A percentile compares a stretch with the other conserved stretches of the same genome.
Conservation (phyloP, 2,329 filamentous ascomycete genomes). For the Calycina marina region DNA sequence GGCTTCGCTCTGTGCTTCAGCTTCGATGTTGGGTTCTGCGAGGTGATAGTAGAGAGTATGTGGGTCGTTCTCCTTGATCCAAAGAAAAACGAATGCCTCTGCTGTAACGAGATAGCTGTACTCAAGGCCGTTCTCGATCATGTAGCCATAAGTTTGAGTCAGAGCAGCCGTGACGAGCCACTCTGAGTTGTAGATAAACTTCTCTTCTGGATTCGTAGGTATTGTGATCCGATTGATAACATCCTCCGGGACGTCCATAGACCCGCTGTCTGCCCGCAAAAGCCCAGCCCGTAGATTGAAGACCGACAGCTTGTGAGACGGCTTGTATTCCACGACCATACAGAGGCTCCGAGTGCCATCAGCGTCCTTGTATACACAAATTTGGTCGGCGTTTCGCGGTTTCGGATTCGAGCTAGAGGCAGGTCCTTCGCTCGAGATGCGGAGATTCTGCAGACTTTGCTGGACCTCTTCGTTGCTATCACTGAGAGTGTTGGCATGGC, state of each 20-base stretch:
- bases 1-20: slow-evolving; percentile 7
- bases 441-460: slow-evolving; percentile 12
- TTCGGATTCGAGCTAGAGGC: slow-evolving; percentile 9
- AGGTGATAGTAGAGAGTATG: slow-evolving; percentile 12
- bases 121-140: slow-evolving; percentile 28
- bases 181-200: slow-evolving; percentile 24
- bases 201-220: slow-evolving; percentile 20
- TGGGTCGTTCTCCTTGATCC: slow-evolving; percentile 11
- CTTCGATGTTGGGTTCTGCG: slow-evolving; percentile 10
- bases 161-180: slow-evolving; percentile 28
- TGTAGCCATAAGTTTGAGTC: slow-evolving; percentile 34
- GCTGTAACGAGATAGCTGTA: slow-evolving; percentile 19
- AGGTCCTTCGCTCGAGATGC: slow-evolving; percentile 9
- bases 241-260: slow-evolving; percentile 24
- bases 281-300: slow-evolving; percentile 26
- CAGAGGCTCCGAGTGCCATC: slow-evolving; percentile 10
- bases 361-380: slow-evolving; percentile 13
- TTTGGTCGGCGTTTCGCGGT: slow-evolving; percentile 11
- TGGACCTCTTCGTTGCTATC: slow-evolving; percentile 15
- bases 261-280: slow-evolving; percentile 18
- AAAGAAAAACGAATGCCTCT: slow-evolving; percentile 17
- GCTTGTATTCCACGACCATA: slow-evolving; percentile 30
- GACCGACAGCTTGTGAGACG: slow-evolving; percentile 31
- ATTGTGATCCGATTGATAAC: slow-evolving; percentile 23
- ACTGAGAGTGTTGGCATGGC: slow-evolving; percentile 13